Evolutionary conservation across 371 early-diverging fungal genomes (phyloP).

Genomic region (Paraphysoderma sedebokerense): DNA sequence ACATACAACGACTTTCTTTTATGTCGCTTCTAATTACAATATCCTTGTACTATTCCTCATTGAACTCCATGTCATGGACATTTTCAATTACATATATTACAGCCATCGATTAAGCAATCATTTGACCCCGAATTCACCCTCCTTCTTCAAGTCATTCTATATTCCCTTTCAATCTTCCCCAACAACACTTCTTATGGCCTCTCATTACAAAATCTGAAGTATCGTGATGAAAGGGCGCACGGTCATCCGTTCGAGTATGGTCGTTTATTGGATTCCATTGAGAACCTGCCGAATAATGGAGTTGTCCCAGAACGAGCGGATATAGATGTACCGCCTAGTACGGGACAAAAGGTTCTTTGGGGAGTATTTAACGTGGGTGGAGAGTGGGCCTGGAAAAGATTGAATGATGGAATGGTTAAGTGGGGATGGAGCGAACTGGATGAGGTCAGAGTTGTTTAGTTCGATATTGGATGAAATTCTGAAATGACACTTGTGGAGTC

Average conservation of each 20-base stretch:
- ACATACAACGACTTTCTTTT: conserved; percentile 1
- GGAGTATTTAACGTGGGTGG: conserved; percentile 47
- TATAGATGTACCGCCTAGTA: conserved; percentile 35
- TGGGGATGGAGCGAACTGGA: conserved; percentile 67
- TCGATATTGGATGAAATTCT: background rate
- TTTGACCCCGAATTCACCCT: conserved; percentile 41
- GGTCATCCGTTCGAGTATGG: too few relatives aligned
- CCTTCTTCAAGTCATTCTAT: conserved; percentile 32
- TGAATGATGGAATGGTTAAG: conserved; percentile 34
- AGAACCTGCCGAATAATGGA: background rate
- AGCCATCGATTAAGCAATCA: conserved; percentile 34
- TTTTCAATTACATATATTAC: conserved; percentile 5
- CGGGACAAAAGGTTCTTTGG: conserved; percentile 36
- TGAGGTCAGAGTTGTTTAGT: conserved; percentile 15
- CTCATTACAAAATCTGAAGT: conserved; percentile 49
- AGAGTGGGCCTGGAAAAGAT: conserved; percentile 47
- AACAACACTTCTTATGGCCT: conserved; percentile 44
- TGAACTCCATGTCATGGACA: conserved; percentile 10
- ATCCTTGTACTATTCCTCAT: conserved; percentile 10
- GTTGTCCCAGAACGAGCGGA: conserved; percentile 5
- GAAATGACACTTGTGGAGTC: background rate
- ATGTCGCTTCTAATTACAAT: conserved; percentile 1
- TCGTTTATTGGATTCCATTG: conserved; percentile 25
- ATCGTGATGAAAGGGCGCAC: conserved; percentile 51
- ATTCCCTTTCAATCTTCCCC: conserved; percentile 42